phyloP scores from a whole-genome alignment of 1,284 basidiomycete species.

The Papiliotrema flavescens region DNA sequence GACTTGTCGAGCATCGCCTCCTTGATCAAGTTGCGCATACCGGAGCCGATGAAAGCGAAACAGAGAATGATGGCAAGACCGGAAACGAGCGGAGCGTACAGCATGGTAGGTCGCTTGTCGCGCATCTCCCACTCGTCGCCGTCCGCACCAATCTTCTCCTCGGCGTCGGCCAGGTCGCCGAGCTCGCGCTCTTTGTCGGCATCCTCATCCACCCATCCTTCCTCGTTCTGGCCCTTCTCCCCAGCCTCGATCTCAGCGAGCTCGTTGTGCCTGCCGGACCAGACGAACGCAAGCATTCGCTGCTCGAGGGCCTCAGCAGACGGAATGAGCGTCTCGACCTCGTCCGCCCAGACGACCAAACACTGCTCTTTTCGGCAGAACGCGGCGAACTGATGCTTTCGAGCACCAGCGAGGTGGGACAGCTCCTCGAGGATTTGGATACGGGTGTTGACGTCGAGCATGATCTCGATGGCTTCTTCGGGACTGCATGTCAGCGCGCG shows the following conservation, averaged over 20 bases:
- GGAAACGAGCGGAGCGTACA: constrained; percentile 74
- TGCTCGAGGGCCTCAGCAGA: constrained; percentile 57
- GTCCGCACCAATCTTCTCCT: constrained; percentile 49
- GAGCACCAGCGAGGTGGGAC: constrained; percentile 37
- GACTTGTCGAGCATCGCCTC: constrained; percentile 66
- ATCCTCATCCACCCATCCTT: constrained; percentile 29
- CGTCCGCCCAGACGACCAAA: constrained; percentile 56
- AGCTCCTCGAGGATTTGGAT: constrained; percentile 44
- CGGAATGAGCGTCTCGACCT: constrained; percentile 81
- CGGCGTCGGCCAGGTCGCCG: constrained; percentile 15
- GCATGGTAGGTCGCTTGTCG: constrained; percentile 58
- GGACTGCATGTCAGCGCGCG: constrained; percentile 15
- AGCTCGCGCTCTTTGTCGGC: constrained; percentile 19
- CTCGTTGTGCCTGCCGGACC: constrained; percentile 35
- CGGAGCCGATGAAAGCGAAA: constrained; percentile 54
- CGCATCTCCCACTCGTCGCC: constrained; percentile 55
- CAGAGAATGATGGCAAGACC: constrained; percentile 58
- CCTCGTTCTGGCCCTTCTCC: constrained; percentile 18
- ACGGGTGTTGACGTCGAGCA: constrained; percentile 42
- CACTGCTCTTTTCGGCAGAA: constrained; percentile 36
- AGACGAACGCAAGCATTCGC: constrained; percentile 43
- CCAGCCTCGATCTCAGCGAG: constrained; percentile 24
- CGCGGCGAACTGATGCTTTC: constrained; percentile 45
- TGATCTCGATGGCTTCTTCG: constrained; percentile 38
- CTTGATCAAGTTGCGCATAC: constrained; percentile 58